phyloP scores from a whole-genome alignment of 2,329 filamentous ascomycete species.

The Penicillium sp. region DNA sequence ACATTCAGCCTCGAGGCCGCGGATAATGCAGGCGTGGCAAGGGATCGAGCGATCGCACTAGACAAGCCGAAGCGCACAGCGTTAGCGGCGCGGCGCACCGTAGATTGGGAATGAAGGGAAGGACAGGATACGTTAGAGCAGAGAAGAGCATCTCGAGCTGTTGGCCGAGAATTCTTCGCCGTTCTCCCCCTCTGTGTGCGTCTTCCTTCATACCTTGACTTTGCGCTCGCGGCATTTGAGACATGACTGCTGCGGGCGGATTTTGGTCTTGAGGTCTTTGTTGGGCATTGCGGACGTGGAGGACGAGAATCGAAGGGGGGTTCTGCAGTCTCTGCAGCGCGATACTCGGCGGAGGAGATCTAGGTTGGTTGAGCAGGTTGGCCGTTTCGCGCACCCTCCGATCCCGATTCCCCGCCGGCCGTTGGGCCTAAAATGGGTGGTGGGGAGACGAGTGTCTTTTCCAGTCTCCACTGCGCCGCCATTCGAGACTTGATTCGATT shows the following conservation, averaged over 20 bases:
- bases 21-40: constrained; percentile 27
- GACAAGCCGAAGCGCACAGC: background rate
- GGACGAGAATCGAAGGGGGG: background rate
- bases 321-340: background rate
- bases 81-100: too few relatives aligned
- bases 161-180: too few relatives aligned
- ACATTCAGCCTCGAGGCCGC: constrained; percentile 29
- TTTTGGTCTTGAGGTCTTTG: constrained; percentile 20
- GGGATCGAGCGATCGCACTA: constrained; percentile 32
- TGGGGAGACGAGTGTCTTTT: too few relatives aligned
- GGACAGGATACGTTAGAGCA: too few relatives aligned
- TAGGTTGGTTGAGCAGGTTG: too few relatives aligned
- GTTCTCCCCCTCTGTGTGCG: too few relatives aligned
- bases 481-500: too few relatives aligned
- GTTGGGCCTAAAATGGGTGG: constrained; percentile 1
- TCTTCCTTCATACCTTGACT: constrained; percentile 23
- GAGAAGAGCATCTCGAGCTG: too few relatives aligned
- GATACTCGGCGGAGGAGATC: too few relatives aligned
- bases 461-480: too few relatives aligned
- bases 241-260: constrained; percentile 31
- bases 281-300: constrained; percentile 6
- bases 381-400: too few relatives aligned
- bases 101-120: too few relatives aligned
- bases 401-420: background rate
- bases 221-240: constrained; percentile 31